Conservation (phyloP, 2,329 filamentous ascomycete species). For the Diplocarpon rosae region DNA sequence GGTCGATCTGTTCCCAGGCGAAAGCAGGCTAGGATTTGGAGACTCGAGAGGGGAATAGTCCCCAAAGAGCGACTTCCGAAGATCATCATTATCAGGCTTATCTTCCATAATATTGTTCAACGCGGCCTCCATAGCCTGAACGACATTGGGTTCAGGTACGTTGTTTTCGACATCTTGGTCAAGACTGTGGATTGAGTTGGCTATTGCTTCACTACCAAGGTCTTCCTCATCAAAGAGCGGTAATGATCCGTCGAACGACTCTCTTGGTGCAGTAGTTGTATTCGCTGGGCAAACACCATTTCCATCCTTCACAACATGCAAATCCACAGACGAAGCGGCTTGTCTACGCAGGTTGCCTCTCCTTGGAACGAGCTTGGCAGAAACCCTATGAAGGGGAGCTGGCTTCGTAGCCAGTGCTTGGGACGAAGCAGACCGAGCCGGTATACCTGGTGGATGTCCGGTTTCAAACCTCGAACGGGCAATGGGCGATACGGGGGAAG, state of each 20-base stretch:
- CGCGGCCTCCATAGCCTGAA: slow-evolving; percentile 86
- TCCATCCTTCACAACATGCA: slow-evolving; percentile 36
- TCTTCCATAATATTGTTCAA: slow-evolving; percentile 87
- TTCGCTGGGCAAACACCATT: slow-evolving; percentile 4
- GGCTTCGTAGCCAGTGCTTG: slow-evolving; percentile 32
- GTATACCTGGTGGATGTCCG: slow-evolving; percentile 18
- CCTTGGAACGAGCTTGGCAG: slow-evolving; percentile 34
- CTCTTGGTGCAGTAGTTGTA: slow-evolving; percentile 36
- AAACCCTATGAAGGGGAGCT: slow-evolving; percentile 34
- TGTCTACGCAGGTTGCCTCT: slow-evolving; percentile 45
- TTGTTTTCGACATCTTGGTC: slow-evolving; percentile 55
- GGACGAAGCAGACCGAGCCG: slow-evolving; percentile 17
- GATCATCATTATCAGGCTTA: slow-evolving; percentile 54
- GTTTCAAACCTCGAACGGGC: slow-evolving; percentile 29
- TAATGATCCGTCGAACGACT: slow-evolving; percentile 58
- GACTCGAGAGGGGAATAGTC: slow-evolving; percentile 33
- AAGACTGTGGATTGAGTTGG: slow-evolving; percentile 65
- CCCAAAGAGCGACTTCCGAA: slow-evolving; percentile 57
- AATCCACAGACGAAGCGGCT: slow-evolving; percentile 49
- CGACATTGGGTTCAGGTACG: slow-evolving; percentile 64
- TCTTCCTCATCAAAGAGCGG: slow-evolving; percentile 76
- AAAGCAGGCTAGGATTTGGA: slow-evolving; percentile 36
- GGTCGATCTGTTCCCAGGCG: slow-evolving; percentile 48
- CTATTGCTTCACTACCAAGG: slow-evolving; percentile 57
- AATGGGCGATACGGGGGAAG: slow-evolving; percentile 15